These are phyloP conservation scores for Bauhinia variegata DNA, from an alignment of 306 rosid genomes.

Conservation along the genomic window DNA sequence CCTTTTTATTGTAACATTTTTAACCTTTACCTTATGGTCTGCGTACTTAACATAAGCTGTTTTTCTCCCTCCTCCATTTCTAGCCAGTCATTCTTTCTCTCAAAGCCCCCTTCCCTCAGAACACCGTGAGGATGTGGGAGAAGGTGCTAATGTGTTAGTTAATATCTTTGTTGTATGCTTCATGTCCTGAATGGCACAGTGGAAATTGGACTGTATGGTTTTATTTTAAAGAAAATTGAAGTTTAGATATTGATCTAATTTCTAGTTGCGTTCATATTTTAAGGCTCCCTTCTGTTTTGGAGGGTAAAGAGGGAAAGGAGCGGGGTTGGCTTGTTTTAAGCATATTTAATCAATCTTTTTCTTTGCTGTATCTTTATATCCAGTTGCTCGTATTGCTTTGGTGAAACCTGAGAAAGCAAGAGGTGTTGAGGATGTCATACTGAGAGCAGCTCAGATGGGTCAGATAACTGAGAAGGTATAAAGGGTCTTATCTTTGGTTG, in stretches of 20 bases:
- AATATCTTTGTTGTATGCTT: no score
- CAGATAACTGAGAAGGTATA: slow-evolving; percentile 85
- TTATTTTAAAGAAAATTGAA: slow-evolving; percentile 1
- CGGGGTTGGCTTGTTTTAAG: no score
- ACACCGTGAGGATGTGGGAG: not conserved
- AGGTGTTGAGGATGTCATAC: slow-evolving; percentile 93
- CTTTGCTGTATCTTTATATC: slow-evolving; percentile 21
- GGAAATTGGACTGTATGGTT: not conserved
- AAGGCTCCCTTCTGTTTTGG: no score
- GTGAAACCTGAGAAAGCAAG: slow-evolving; percentile 99
- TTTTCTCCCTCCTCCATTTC: not conserved
- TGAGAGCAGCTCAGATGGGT: slow-evolving; percentile 95
- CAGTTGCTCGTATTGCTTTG: slow-evolving; percentile 89
- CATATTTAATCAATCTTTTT: not conserved
- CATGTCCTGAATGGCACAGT: not conserved
- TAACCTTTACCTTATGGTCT: not conserved
- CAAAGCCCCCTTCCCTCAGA: not conserved
- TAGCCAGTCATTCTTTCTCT: no score
- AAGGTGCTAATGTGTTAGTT: not conserved
- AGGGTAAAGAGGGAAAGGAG: no score
- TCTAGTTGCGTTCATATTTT: not conserved
- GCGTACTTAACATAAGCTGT: not conserved
- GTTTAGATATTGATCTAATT: slow-evolving; percentile 6
- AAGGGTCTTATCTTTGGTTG: slow-evolving; percentile 26
- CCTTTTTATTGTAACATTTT: not conserved